phyloP scores from a whole-genome alignment of 2,329 filamentous ascomycete species.

The Neonectria ditissima region DNA sequence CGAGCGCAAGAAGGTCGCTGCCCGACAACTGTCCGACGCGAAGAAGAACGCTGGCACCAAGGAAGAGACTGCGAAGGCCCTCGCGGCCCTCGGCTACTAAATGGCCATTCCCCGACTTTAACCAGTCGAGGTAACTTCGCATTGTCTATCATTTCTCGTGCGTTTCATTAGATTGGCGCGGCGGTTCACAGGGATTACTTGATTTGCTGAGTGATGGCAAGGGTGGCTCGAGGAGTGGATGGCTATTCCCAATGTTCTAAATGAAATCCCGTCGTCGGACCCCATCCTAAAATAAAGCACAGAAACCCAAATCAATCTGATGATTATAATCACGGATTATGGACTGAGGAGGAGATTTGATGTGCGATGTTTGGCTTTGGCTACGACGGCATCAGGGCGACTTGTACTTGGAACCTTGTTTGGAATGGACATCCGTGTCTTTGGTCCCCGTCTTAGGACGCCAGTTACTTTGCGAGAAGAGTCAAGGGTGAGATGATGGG shows the following conservation, averaged over 20 bases:
- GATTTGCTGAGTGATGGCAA: conserved; percentile 61
- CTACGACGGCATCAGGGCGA: conserved; percentile 4
- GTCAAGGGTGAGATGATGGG: conserved; percentile 42
- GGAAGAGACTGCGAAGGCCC: conserved; percentile 87
- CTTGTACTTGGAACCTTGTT: conserved; percentile 10
- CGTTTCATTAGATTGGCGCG: conserved; percentile 67
- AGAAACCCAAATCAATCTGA: conserved; percentile 47
- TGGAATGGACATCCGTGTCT: conserved; percentile 20
- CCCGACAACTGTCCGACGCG: conserved; percentile 90
- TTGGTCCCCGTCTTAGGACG: conserved; percentile 40
- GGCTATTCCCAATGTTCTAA: conserved; percentile 52
- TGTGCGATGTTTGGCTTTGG: conserved; percentile 30
- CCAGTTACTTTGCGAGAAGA: conserved; percentile 37
- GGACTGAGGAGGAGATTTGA: conserved; percentile 39
- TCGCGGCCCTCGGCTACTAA: conserved; percentile 94
- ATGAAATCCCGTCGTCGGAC: conserved; percentile 50
- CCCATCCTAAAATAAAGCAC: conserved; percentile 51
- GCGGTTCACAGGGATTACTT: conserved; percentile 64
- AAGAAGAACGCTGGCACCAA: conserved; percentile 92
- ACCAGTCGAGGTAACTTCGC: conserved; percentile 50
- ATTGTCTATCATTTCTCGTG: conserved; percentile 61
- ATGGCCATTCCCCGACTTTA: conserved; percentile 47
- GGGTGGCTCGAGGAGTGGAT: conserved; percentile 53
- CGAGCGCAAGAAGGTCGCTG: conserved; percentile 98
- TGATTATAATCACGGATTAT: conserved; percentile 38